A percentile compares a stretch with the other conserved stretches of the same genome.
Conservation (phyloP, 768 basidiomycete genomes). For the Symmetrospora coprosmae region DNA sequence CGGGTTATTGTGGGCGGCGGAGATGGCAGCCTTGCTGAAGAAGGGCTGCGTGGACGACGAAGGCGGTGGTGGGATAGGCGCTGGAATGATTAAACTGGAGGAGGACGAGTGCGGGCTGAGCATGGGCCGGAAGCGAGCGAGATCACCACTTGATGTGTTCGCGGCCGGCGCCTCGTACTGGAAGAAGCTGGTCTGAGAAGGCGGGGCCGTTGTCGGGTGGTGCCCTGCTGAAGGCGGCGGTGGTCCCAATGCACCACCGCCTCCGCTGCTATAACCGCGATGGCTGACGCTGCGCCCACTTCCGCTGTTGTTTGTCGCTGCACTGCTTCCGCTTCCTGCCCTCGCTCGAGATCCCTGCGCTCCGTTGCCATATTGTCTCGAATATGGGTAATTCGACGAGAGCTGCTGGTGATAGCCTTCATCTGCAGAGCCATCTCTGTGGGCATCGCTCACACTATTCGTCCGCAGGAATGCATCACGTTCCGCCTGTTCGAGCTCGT, state of each 20-base stretch:
- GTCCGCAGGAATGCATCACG: slow-evolving; percentile 6
- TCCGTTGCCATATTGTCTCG: background rate
- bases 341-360: background rate
- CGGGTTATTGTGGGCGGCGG: slow-evolving; percentile 12
- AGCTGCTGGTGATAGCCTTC: background rate
- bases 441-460: background rate
- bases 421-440: background rate
- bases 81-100: slow-evolving; percentile 2
- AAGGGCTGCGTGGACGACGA: slow-evolving; percentile 16
- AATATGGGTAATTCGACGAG: background rate
- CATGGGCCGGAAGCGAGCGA: too few relatives aligned
- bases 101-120: background rate
- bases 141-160: too few relatives aligned
- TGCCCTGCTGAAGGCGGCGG: background rate
- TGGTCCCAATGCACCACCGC: too few relatives aligned
- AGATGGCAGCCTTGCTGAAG: slow-evolving; percentile 15
- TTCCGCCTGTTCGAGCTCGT: slow-evolving; percentile 19
- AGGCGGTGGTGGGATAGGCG: slow-evolving; percentile 11
- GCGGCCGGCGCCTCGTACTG: background rate
- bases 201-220: slow-evolving; percentile 5
- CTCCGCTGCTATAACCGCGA: background rate
- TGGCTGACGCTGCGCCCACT: too few relatives aligned
- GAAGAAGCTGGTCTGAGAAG: slow-evolving; percentile 6
- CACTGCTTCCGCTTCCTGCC: slow-evolving; percentile 14
- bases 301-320: slow-evolving; percentile 2